phyloP scores from a whole-genome alignment of 2,329 filamentous ascomycete genomes.

The Hypoxylon sp. region DNA sequence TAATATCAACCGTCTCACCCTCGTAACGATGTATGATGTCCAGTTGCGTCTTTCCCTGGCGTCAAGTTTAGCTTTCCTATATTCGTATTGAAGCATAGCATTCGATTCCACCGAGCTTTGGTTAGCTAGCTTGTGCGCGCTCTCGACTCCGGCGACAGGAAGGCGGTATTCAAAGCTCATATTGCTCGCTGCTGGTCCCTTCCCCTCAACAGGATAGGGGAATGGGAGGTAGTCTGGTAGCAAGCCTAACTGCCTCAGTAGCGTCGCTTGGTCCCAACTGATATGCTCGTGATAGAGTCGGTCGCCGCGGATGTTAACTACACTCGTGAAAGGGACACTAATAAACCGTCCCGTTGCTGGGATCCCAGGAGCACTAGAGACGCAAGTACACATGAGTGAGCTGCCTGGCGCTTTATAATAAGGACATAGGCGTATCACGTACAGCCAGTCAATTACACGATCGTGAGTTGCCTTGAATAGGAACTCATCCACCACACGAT shows the following conservation, averaged over 20 bases:
- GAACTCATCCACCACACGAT: constrained; percentile 79
- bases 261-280: constrained; percentile 75
- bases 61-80: constrained; percentile 4
- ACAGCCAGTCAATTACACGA: constrained; percentile 76
- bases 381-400: not conserved
- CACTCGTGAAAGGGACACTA: constrained; percentile 71
- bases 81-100: constrained; percentile 60
- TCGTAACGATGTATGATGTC: not conserved
- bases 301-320: constrained; percentile 77
- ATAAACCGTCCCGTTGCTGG: constrained; percentile 67
- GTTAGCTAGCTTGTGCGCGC: constrained; percentile 61
- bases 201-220: constrained; percentile 62
- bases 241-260: constrained; percentile 71
- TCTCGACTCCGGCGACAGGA: constrained; percentile 70
- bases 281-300: constrained; percentile 79
- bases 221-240: constrained; percentile 75
- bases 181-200: constrained; percentile 50
- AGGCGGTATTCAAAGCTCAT: constrained; percentile 66
- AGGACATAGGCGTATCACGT: constrained; percentile 49
- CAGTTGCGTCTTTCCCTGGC: not conserved
- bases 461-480: constrained; percentile 74
- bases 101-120: constrained; percentile 67
- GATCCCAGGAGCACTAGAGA: constrained; percentile 65
- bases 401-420: not conserved
- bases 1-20: not conserved